Evolutionary conservation across 805 yeast species (phyloP).

Genomic region (Candida mattraensis): DNA sequence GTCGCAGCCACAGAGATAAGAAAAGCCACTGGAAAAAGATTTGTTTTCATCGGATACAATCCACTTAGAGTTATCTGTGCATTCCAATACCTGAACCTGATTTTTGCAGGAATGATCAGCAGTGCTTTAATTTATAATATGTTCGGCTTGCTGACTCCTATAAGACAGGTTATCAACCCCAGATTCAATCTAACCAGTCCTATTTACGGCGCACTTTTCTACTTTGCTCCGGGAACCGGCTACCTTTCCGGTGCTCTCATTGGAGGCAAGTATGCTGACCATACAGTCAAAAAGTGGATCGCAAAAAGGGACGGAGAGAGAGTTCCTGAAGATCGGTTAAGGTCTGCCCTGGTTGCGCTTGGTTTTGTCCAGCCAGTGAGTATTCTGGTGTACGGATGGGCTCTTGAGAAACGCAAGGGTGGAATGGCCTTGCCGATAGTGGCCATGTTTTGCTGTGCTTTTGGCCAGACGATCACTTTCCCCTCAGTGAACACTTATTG

Average conservation of each 20-base stretch:
- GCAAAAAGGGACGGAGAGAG: constrained; percentile 41
- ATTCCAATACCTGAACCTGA: constrained; percentile 42
- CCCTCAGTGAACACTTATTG: constrained; percentile 58
- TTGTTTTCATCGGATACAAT: constrained; percentile 44
- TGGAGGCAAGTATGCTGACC: constrained; percentile 56
- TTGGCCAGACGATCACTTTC: constrained; percentile 51
- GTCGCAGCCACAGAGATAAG: constrained; percentile 31
- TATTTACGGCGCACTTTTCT: constrained; percentile 50
- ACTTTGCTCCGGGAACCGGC: constrained; percentile 59
- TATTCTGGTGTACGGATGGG: constrained; percentile 55
- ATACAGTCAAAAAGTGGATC: constrained; percentile 43
- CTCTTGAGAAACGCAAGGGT: constrained; percentile 46
- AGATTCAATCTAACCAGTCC: constrained; percentile 50
- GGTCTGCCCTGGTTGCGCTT: constrained; percentile 39
- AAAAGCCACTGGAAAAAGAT: constrained; percentile 34
- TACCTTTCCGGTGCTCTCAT: constrained; percentile 47
- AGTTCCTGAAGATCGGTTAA: constrained; percentile 53
- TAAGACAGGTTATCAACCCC: constrained; percentile 55
- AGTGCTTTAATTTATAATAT: constrained; percentile 45
- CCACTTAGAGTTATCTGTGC: constrained; percentile 47
- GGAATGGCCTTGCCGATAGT: constrained; percentile 57
- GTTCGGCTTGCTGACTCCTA: constrained; percentile 55
- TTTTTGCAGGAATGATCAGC: constrained; percentile 44
- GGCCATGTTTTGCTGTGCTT: constrained; percentile 46
- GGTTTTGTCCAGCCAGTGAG: constrained; percentile 47